Conservation (phyloP, 805 yeast species). For the Torulaspora quercuum region DNA sequence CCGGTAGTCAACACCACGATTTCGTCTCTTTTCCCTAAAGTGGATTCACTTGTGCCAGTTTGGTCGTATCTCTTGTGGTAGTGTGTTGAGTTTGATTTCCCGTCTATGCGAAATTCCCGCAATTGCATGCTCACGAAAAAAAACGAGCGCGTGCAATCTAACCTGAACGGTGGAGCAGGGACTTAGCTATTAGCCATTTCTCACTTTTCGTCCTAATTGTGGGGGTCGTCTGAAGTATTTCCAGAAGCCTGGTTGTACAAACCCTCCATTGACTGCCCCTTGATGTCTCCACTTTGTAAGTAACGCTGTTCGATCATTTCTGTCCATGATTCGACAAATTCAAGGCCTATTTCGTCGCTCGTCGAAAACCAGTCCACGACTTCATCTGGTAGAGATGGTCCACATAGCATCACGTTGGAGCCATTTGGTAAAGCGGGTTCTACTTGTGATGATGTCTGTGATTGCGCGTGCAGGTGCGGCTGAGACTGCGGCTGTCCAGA, state of each 20-base stretch:
- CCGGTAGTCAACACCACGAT: neutral
- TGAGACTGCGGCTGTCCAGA: too few species aligned
- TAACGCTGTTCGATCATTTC: slow-evolving; percentile 72
- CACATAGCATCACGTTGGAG: too few species aligned
- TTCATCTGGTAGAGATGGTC: slow-evolving; percentile 23
- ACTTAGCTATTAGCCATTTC: neutral
- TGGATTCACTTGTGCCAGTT: too few species aligned
- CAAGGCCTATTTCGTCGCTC: slow-evolving; percentile 51
- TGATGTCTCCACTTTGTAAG: slow-evolving; percentile 8
- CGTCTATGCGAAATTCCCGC: slow-evolving; percentile 1
- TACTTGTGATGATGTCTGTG: neutral
- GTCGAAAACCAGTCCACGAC: slow-evolving; percentile 51
- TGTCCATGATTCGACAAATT: slow-evolving; percentile 74
- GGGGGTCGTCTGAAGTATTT: slow-evolving; percentile 2
- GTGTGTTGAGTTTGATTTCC: too few species aligned
- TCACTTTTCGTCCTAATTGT: slow-evolving; percentile 1
- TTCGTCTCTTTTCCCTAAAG: slow-evolving; percentile 1
- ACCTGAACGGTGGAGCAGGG: too few species aligned
- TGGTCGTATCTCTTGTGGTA: too few species aligned
- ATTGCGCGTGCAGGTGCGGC: neutral
- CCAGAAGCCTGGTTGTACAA: slow-evolving; percentile 1
- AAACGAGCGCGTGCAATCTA: too few species aligned
- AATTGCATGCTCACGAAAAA: neutral
- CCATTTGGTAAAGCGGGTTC: slow-evolving; percentile 1
- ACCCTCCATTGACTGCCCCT: neutral